Percentiles rank a stretch among this genome's conserved stretches.
Evolutionary conservation across 768 basidiomycete species (phyloP).

Genomic region (Xerocomus spinulosus): DNA sequence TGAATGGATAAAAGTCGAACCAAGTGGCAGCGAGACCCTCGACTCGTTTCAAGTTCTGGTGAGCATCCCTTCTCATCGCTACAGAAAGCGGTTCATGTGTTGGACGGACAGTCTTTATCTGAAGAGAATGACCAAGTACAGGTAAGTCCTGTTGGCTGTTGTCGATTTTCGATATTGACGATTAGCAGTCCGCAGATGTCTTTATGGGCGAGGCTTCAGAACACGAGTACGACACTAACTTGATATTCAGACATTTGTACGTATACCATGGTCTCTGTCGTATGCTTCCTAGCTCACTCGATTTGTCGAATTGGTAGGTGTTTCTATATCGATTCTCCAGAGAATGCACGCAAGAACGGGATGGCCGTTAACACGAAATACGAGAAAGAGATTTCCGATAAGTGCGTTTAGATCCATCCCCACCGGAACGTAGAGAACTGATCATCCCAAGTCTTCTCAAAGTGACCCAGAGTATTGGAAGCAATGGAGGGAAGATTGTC

Average conservation of each 20-base stretch:
- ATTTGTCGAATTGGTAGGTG: conserved; percentile 41
- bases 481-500: conserved; percentile 71
- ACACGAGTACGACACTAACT: conserved; percentile 73
- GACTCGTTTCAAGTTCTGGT: conserved; percentile 17
- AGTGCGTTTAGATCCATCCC: conserved; percentile 37
- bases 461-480: conserved; percentile 47
- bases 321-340: conserved; percentile 84
- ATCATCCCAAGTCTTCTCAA: conserved; percentile 46
- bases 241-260: conserved; percentile 81
- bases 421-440: background rate
- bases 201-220: conserved; percentile 74
- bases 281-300: background rate
- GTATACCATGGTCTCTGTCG: conserved; percentile 20
- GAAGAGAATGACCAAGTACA: conserved; percentile 1
- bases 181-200: conserved; percentile 29
- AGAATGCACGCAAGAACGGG: conserved; percentile 62
- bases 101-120: conserved; percentile 8
- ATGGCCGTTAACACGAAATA: conserved; percentile 54
- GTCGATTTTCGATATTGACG: background rate
- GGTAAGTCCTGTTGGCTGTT: conserved; percentile 4
- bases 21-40: conserved; percentile 19
- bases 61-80: background rate
- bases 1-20: conserved; percentile 36
- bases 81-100: background rate
- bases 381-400: conserved; percentile 47